Percentiles rank a stretch among this genome's conserved stretches.
phyloP scores from a whole-genome alignment of 495 filamentous ascomycete species.

The Glarea lozoyensis region DNA sequence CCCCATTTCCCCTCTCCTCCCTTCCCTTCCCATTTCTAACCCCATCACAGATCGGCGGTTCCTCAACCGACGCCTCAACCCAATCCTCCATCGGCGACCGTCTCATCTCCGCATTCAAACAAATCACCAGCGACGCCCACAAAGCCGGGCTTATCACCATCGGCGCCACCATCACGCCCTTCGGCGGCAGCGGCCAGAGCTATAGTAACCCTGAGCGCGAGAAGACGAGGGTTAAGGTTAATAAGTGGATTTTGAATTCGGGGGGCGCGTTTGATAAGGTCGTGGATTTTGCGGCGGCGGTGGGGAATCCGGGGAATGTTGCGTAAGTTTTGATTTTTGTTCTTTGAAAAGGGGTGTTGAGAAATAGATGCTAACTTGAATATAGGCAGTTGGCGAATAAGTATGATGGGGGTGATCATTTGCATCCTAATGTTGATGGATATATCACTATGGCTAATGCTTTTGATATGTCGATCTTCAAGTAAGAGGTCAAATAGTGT shows the following conservation, averaged over 20 bases:
- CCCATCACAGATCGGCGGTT: slow-evolving; percentile 44
- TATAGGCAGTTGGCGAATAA: slow-evolving; percentile 28
- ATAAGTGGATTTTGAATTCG: slow-evolving; percentile 49
- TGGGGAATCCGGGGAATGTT: slow-evolving; percentile 44
- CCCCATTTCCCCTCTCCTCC: too few relatives aligned
- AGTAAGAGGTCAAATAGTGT: not conserved
- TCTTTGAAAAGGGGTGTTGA: too few relatives aligned
- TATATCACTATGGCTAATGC: slow-evolving; percentile 53
- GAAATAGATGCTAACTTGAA: too few relatives aligned
- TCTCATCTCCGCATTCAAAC: slow-evolving; percentile 46
- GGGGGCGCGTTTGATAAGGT: slow-evolving; percentile 48
- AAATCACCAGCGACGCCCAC: slow-evolving; percentile 47
- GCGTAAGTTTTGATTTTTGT: too few relatives aligned
- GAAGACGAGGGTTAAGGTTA: slow-evolving; percentile 44
- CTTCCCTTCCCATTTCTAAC: too few relatives aligned
- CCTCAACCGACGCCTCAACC: slow-evolving; percentile 31
- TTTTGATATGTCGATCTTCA: slow-evolving; percentile 51
- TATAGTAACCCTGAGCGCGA: slow-evolving; percentile 50
- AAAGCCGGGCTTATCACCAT: slow-evolving; percentile 45
- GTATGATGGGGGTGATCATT: slow-evolving; percentile 59
- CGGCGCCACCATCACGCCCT: slow-evolving; percentile 61
- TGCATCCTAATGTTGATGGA: slow-evolving; percentile 61
- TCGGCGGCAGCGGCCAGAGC: slow-evolving; percentile 35
- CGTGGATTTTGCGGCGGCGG: slow-evolving; percentile 52
- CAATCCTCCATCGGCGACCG: slow-evolving; percentile 41